These are phyloP conservation scores for Spongiforma sp. DNA, from an alignment of 1,284 basidiomycete genomes.

Conservation along the genomic window DNA sequence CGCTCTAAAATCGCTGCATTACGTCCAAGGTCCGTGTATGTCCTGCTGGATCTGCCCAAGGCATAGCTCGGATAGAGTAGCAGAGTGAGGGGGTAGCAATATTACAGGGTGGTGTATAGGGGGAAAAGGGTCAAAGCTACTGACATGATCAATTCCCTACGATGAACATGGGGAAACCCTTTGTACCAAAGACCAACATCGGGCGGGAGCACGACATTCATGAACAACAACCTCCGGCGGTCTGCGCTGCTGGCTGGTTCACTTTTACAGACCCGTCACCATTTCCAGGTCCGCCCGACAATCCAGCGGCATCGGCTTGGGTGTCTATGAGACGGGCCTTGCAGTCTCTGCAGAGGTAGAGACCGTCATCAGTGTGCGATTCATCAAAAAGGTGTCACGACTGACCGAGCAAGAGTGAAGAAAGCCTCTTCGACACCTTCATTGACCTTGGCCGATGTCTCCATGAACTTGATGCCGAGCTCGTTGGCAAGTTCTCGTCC, in stretches of 20 bases:
- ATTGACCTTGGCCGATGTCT: constrained; percentile 98
- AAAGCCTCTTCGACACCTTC: constrained; percentile 99
- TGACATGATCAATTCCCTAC: constrained; percentile 12
- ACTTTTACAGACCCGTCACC: constrained; percentile 67
- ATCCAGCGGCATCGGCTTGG: constrained; percentile 71
- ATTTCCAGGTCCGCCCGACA: constrained; percentile 45
- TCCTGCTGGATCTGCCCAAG: neutral
- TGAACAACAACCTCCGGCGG: constrained; percentile 62
- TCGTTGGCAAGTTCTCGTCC: constrained; percentile 85
- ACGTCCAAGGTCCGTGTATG: neutral
- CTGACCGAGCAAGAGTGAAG: constrained; percentile 94
- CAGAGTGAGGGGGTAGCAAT: constrained; percentile 12
- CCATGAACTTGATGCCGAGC: constrained; percentile 95
- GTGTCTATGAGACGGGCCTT: constrained; percentile 98
- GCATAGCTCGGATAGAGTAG: constrained; percentile 3
- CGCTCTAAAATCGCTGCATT: neutral
- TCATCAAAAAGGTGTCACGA: constrained; percentile 12
- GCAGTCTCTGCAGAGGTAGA: constrained; percentile 74
- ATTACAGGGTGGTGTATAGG: constrained; percentile 29
- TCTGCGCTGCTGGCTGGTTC: constrained; percentile 57
- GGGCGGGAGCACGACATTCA: constrained; percentile 31
- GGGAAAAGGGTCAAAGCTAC: constrained; percentile 12
- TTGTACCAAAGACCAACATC: constrained; percentile 11
- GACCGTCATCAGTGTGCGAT: neutral
- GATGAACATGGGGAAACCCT: constrained; percentile 10